These are phyloP conservation scores for Nitzschia sp. DNA, from an alignment of 108 stramenopile species.

Conservation along the genomic window DNA sequence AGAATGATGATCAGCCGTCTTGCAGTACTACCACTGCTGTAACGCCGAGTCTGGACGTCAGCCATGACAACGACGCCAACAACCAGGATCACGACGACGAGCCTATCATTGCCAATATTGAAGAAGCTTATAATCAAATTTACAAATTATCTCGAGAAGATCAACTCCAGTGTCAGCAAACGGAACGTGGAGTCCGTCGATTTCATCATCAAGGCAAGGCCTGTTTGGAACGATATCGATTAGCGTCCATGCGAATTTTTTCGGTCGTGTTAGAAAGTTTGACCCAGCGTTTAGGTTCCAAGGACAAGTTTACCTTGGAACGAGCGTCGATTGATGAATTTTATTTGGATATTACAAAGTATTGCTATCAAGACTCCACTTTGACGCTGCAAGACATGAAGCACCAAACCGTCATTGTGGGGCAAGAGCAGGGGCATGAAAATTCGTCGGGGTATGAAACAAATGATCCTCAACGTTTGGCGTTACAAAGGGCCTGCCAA, in stretches of 20 bases:
- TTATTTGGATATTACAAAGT: constrained; percentile 80
- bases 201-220: constrained; percentile 78
- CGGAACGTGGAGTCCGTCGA: constrained; percentile 64
- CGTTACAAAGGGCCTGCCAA: constrained; percentile 46
- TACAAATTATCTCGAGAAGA: constrained; percentile 56
- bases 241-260: constrained; percentile 80
- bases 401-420: constrained; percentile 22
- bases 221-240: constrained; percentile 79
- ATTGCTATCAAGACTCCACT: constrained; percentile 45
- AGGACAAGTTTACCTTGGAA: constrained; percentile 67
- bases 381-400: constrained; percentile 11
- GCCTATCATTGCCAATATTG: constrained; percentile 23
- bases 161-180: constrained; percentile 39
- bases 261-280: constrained; percentile 57
- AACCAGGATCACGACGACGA: constrained; percentile 15
- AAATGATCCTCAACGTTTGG: neutral
- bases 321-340: constrained; percentile 87
- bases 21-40: neutral
- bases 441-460: constrained; percentile 4
- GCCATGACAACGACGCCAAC: too few species aligned
- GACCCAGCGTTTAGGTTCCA: constrained; percentile 17
- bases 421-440: neutral
- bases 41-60: neutral
- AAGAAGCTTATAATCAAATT: constrained; percentile 56
- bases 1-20: neutral